Percentiles rank a stretch among this genome's conserved stretches.
These are phyloP conservation scores for Candida verbasci DNA, from an alignment of 805 yeast genomes.

Conservation along the genomic window DNA sequence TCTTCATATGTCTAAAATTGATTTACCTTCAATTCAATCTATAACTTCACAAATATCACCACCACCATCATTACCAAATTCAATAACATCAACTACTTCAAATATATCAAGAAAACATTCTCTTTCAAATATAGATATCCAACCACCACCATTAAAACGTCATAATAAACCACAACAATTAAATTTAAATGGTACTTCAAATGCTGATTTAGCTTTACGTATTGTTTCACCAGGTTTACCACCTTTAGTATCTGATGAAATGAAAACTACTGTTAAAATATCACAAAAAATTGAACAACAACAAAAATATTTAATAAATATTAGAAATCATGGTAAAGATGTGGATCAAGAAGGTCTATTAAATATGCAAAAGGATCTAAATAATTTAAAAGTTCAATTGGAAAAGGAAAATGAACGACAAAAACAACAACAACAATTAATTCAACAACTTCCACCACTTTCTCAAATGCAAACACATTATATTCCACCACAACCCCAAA, in stretches of 20 bases:
- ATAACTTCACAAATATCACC: conserved; percentile 1
- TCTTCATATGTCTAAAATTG: not conserved
- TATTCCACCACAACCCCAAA: not conserved
- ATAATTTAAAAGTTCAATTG: not conserved
- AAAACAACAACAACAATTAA: not conserved
- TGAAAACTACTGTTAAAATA: conserved; percentile 27
- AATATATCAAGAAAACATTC: not conserved
- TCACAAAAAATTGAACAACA: conserved; percentile 31
- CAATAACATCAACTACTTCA: not conserved
- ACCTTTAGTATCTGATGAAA: conserved; percentile 21
- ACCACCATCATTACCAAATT: not conserved
- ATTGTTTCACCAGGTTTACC: conserved; percentile 34
- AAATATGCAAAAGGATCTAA: not conserved
- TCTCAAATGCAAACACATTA: not conserved
- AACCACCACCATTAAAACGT: conserved; percentile 1
- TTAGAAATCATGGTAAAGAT: conserved; percentile 13
- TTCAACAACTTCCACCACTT: not conserved
- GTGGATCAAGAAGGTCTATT: conserved; percentile 6
- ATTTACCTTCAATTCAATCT: conserved; percentile 2
- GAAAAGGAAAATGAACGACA: not conserved
- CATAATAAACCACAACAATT: conserved; percentile 12
- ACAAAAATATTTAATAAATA: conserved; percentile 27
- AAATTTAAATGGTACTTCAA: conserved; percentile 9
- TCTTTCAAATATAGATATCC: not conserved
- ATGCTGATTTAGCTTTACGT: conserved; percentile 26